Conservation (phyloP, 257 asterid genomes). For the Capsicum pubescens region DNA sequence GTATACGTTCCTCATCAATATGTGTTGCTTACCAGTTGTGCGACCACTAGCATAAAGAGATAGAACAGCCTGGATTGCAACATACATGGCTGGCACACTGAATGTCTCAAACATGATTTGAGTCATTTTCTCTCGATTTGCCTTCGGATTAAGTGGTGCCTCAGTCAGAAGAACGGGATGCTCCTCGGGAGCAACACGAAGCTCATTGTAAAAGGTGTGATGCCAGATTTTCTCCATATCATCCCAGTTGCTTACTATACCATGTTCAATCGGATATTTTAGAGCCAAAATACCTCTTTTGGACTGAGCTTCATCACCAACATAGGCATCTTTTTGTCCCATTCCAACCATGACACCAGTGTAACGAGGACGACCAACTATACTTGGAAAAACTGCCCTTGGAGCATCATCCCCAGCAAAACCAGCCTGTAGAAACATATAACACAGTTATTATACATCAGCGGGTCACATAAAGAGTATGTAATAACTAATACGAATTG, state of each 20-base stretch:
- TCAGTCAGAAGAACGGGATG: constrained; percentile 33
- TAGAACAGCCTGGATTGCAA: constrained; percentile 36
- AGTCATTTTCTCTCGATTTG: constrained; percentile 32
- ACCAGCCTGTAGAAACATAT: constrained; percentile 30
- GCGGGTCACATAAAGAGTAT: background rate
- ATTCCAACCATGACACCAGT: constrained; percentile 33
- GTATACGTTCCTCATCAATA: no score
- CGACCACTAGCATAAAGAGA: constrained; percentile 37
- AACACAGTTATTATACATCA: background rate
- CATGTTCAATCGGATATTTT: constrained; percentile 32
- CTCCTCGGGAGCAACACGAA: constrained; percentile 35
- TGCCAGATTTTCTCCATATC: constrained; percentile 37
- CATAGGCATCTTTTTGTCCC: constrained; percentile 36
- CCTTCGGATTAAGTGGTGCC: constrained; percentile 36
- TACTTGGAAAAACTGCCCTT: constrained; percentile 34
- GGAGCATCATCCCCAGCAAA: constrained; percentile 39
- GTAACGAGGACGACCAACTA: constrained; percentile 35
- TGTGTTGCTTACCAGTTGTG: constrained; percentile 27
- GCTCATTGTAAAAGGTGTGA: constrained; percentile 35
- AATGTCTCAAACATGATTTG: constrained; percentile 35
- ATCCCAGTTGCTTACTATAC: constrained; percentile 33
- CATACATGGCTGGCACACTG: constrained; percentile 34
- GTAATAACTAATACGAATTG: background rate
- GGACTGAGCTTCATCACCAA: constrained; percentile 35
- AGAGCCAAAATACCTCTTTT: constrained; percentile 33